A percentile compares a stretch with the other conserved stretches of the same genome.
Evolutionary conservation across 2,329 filamentous ascomycete species (phyloP).

Genomic region (Fusarium sp.): DNA sequence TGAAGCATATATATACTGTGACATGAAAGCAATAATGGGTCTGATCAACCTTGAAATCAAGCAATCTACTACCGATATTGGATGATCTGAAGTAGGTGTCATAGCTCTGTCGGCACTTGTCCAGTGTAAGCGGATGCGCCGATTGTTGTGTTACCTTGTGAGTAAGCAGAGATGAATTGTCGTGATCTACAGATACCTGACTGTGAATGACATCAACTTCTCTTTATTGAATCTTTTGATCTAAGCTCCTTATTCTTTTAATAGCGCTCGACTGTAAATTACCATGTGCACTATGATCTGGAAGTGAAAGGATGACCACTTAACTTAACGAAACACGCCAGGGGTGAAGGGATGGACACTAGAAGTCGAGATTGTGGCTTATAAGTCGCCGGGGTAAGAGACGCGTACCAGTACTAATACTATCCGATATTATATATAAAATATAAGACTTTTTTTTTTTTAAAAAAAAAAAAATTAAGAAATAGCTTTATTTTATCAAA

Average conservation of each 20-base stretch:
- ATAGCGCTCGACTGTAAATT: conserved; percentile 25
- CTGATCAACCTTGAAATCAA: neutral
- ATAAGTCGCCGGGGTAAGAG: too few species aligned
- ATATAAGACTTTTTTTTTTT: too few species aligned
- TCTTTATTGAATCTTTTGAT: neutral
- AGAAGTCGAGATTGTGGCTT: conserved; percentile 35
- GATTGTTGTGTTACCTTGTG: conserved; percentile 10
- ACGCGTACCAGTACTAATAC: too few species aligned
- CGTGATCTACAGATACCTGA: neutral
- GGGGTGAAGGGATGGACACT: conserved; percentile 12
- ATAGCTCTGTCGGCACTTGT: neutral
- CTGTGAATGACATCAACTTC: neutral
- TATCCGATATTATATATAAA: too few species aligned
- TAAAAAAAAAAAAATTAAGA: too few species aligned
- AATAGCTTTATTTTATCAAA: too few species aligned
- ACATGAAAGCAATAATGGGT: neutral
- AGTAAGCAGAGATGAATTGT: neutral
- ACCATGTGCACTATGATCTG: conserved; percentile 12
- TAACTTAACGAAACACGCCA: conserved; percentile 10
- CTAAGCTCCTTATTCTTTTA: conserved; percentile 6
- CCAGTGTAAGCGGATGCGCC: neutral
- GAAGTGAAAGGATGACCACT: conserved; percentile 8
- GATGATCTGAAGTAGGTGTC: neutral
- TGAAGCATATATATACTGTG: neutral
- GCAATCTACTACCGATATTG: neutral